Base-by-base conservation (phyloP, 1,284 basidiomycete genomes). In the Neonothopanus nambi region DNA sequence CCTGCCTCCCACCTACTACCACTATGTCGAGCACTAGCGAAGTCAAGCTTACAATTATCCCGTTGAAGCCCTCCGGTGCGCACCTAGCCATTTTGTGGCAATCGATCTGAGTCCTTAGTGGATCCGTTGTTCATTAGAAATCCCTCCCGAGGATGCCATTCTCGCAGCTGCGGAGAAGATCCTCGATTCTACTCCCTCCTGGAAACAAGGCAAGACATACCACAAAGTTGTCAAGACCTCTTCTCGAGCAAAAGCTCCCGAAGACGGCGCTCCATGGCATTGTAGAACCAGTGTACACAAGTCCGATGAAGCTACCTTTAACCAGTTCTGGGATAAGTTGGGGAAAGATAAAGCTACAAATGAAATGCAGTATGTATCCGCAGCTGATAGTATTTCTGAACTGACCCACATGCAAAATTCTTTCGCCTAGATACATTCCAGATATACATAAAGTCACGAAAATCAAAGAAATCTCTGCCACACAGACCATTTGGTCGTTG, bases 191-290 rank as follows among this genome's bases (percentile, higher is more conserved):
- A 78, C 79, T 1, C 54, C 65, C 1, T 67, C 74, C 17, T 90
- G 88, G 88, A 85, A 85, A 66, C 71, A 74, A 54, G 86, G 85
- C 11, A 90, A 87, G 63, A 75, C 76, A 3, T 84, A 74, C 63
- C 70, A 77, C 59, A 78, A 79, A 52, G 70, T 66, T 1, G 84
- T 90, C 57, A 78, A 80, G 63, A 85, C 84, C 5, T 77, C 68
- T 54, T 74, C 67, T 33, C 76, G 73, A 9, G 63, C 76, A 21
- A 87, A 84, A 62, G 72, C 70, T 5, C 65, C 76, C 6, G 73
- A 66, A 12, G 83, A 85, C 54, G 80, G 76, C 33, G 80, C 83
- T 40, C 67, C 75, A 2, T 91, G 87, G 87, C 78, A 87, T 60
- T 79, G 78, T 64, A 78, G 88, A 23, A 67, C 82, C 52, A 89